A percentile compares a stretch with the other conserved stretches of the same genome.
phyloP scores from a whole-genome alignment of 306 rosid species.

The Pyrus bretschneideri region DNA sequence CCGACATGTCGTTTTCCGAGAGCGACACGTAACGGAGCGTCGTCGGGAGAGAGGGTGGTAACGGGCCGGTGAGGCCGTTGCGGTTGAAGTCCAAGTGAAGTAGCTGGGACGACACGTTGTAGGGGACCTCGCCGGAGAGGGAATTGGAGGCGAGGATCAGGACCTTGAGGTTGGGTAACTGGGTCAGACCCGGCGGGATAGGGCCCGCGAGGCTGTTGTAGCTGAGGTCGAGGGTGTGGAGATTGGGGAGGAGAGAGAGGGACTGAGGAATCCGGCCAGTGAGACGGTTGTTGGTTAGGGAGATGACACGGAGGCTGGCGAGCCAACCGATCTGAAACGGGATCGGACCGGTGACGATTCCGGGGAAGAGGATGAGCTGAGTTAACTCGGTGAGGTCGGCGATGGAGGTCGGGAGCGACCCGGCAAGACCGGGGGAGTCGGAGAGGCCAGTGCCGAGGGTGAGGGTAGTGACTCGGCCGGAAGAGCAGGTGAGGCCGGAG shows the following conservation, averaged over 20 bases:
- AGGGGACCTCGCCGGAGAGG: constrained; percentile 32
- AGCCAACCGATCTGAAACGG: constrained; percentile 47
- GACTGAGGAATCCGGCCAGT: constrained; percentile 53
- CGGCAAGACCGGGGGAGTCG: constrained; percentile 45
- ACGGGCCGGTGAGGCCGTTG: constrained; percentile 41
- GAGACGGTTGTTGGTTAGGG: constrained; percentile 57
- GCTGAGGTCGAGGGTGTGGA: constrained; percentile 83
- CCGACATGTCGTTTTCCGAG: constrained; percentile 44
- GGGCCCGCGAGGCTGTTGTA: constrained; percentile 54
- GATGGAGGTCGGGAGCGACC: constrained; percentile 40
- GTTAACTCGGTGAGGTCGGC: constrained; percentile 51
- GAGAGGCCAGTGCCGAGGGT: constrained; percentile 49
- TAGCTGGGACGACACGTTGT: constrained; percentile 33
- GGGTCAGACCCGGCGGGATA: constrained; percentile 38
- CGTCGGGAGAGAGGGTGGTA: constrained; percentile 38
- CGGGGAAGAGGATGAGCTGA: constrained; percentile 69
- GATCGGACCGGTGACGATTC: constrained; percentile 69
- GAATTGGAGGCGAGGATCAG: constrained; percentile 54
- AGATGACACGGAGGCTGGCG: constrained; percentile 55
- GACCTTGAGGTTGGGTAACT: constrained; percentile 39
- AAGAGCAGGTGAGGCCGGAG: constrained; percentile 54
- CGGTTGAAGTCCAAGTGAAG: constrained; percentile 51
- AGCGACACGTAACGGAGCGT: constrained; percentile 67
- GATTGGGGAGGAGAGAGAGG: constrained; percentile 34
- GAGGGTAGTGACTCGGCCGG: constrained; percentile 44